phyloP scores from a whole-genome alignment of 805 yeast genomes.

The Pichia eremophila region DNA sequence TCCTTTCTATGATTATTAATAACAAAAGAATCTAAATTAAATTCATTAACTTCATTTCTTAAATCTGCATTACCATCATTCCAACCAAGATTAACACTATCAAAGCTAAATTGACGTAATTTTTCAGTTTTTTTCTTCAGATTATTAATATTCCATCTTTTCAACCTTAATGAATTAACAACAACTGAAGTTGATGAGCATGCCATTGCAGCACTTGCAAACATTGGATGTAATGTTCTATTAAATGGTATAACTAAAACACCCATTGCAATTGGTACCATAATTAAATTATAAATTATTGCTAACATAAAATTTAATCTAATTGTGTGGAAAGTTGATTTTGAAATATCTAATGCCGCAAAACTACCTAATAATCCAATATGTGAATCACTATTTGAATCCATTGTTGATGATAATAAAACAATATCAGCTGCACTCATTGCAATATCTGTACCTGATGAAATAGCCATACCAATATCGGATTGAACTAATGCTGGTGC shows the following conservation, averaged over 20 bases:
- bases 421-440: conserved; percentile 95
- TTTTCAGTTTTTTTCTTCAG: background rate
- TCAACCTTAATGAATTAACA: conserved; percentile 62
- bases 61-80: background rate
- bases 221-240: conserved; percentile 70
- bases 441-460: conserved; percentile 92
- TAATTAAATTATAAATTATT: conserved; percentile 66
- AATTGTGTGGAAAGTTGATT: conserved; percentile 61
- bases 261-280: conserved; percentile 94
- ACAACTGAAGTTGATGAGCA: conserved; percentile 87
- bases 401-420: conserved; percentile 36
- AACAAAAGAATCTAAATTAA: conserved; percentile 1
- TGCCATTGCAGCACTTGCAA: conserved; percentile 92
- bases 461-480: conserved; percentile 83
- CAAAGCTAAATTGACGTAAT: conserved; percentile 6
- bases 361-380: conserved; percentile 33
- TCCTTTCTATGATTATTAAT: background rate
- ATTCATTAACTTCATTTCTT: conserved; percentile 1
- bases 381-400: conserved; percentile 10
- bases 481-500: conserved; percentile 92
- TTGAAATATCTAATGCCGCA: conserved; percentile 59
- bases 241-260: conserved; percentile 68
- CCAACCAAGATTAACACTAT: conserved; percentile 3
- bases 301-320: conserved; percentile 85
- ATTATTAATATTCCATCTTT: conserved; percentile 40